phyloP scores from a whole-genome alignment of 192 early-diverging fungal species.

The Podochytrium sp. region DNA sequence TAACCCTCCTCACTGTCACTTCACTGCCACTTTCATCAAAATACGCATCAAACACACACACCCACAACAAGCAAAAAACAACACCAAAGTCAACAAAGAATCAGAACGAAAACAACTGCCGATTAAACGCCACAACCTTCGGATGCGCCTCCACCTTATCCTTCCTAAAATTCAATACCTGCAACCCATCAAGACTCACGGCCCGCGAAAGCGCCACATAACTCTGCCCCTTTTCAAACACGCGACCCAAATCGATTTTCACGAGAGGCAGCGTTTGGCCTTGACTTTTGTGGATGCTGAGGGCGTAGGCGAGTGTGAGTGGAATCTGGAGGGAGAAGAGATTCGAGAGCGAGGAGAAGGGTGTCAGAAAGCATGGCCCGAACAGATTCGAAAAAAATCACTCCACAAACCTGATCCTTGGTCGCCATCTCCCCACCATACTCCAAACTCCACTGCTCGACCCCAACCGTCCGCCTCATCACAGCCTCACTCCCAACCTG shows the following conservation, averaged over 20 bases:
- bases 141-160: constrained; percentile 1
- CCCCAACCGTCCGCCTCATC: background rate
- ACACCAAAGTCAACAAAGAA: too few relatives aligned
- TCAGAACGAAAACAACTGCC: too few relatives aligned
- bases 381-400: background rate
- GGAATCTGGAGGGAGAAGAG: constrained; percentile 35
- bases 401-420: background rate
- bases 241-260: constrained; percentile 46
- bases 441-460: background rate
- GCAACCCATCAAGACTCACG: constrained; percentile 41
- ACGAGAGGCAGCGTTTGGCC: constrained; percentile 51
- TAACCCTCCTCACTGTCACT: too few relatives aligned
- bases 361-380: background rate
- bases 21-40: too few relatives aligned
- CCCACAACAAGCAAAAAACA: too few relatives aligned
- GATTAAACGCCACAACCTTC: background rate
- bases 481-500: background rate
- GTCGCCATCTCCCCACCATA: background rate
- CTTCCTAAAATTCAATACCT: constrained; percentile 14
- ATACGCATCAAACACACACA: too few relatives aligned
- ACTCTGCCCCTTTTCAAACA: constrained; percentile 56
- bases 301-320: constrained; percentile 48
- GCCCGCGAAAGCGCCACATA: constrained; percentile 58
- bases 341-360: too few relatives aligned
- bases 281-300: constrained; percentile 60